Percentiles rank a stretch among this genome's conserved stretches.
Evolutionary conservation across 2,329 filamentous ascomycete species (phyloP).

Genomic region (Trichophyton verrucosum): DNA sequence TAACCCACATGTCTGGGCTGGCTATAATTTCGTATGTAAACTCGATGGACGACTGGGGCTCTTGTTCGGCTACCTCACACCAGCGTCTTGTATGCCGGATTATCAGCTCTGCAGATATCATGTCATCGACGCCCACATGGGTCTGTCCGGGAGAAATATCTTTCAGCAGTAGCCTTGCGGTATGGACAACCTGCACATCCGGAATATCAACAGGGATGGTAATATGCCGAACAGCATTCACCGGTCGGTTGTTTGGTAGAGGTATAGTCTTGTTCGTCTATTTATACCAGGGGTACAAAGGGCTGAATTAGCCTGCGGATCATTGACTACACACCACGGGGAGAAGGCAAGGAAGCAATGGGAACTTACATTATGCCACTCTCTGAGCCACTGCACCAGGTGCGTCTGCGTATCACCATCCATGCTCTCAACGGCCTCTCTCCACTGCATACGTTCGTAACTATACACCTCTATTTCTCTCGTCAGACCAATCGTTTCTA

Average conservation of each 20-base stretch:
- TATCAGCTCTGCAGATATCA: conserved; percentile 35
- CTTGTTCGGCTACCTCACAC: conserved; percentile 25
- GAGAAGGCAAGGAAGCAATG: too few species aligned
- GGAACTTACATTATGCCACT: conserved; percentile 44
- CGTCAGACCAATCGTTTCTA: conserved; percentile 44
- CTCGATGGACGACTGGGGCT: conserved; percentile 44
- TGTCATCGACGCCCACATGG: conserved; percentile 31
- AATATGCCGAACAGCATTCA: conserved; percentile 48
- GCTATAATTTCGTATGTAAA: conserved; percentile 76
- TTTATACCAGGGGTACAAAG: neutral
- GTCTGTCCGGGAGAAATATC: conserved; percentile 14
- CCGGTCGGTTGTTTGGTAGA: conserved; percentile 21
- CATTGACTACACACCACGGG: too few species aligned
- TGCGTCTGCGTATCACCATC: conserved; percentile 32
- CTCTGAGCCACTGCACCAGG: conserved; percentile 21
- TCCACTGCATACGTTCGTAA: conserved; percentile 44
- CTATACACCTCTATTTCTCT: conserved; percentile 40
- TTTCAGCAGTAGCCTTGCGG: conserved; percentile 36
- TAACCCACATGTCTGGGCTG: conserved; percentile 64
- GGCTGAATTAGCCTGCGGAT: neutral
- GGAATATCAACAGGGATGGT: conserved; percentile 85
- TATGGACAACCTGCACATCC: conserved; percentile 69
- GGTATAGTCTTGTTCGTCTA: conserved; percentile 22
- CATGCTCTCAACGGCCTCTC: conserved; percentile 39
- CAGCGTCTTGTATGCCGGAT: conserved; percentile 47